Evolutionary conservation across 2,329 filamentous ascomycete genomes (phyloP), one percentile per base, ranked within the genome.

Genomic region (Diaporthe ilicicola): DNA sequence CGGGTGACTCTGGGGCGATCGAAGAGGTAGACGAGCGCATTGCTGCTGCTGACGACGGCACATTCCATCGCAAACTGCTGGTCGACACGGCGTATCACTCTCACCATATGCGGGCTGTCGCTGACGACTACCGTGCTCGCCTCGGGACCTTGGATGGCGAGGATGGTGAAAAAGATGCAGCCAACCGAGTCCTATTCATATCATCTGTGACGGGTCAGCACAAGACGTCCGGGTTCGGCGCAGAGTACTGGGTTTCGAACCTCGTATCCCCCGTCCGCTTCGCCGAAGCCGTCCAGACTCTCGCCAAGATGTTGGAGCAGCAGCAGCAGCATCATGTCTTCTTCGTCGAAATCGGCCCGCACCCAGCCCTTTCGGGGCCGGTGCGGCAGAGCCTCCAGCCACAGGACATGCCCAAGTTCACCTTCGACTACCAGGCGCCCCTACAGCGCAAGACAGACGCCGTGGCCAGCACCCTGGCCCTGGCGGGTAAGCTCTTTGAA

Each of bases 371-470:
- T 29, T 71, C 75, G 22, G 78, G 77, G 0, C 78, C 78, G 4
- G 73, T 78, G 29, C 74, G 75, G 70, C 78, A 79, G 54, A 34
- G 29, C 22, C 15, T 70, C 12, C 24, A 10, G 24, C 3, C 29
- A 3, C n/a, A 12, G 15, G 22, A n/a, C 24, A 29, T 29, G 17
- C 39, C 51, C 1, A 42, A 10, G 9, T 7, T 22, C 2, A 29
- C 53, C 15, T 19, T 51, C 2, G 29, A 68, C 22, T 87, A 87
- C 67, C 77, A 78, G 4, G 80, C 84, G 1, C 78, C 80, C 0
- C 83, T 92, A 3, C 44, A 48, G 24, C 44, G 44, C 7, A 75
- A 87, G 5, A 84, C 88, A 39, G 85, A 87, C 27, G 84, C 85
- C 1, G 84, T 85, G 1, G 81, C 83, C 17, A 81, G 82, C 0